Evolutionary conservation across 805 yeast species (phyloP).

Genomic region (Yamadazyma sp.): DNA sequence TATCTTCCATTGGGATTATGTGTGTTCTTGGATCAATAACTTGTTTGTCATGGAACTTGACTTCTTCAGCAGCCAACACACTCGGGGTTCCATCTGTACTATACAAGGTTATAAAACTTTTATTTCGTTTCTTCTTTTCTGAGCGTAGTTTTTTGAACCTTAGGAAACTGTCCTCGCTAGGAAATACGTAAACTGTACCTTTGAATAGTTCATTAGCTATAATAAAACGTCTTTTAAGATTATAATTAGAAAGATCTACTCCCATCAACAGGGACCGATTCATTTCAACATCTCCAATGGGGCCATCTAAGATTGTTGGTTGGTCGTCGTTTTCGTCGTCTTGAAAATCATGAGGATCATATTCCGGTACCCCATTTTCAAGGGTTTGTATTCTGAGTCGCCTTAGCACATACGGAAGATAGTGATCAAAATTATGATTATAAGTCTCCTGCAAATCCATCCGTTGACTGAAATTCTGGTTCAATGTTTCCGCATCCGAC

Average conservation of each 20-base stretch:
- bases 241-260: conserved; percentile 21
- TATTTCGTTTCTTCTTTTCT: conserved; percentile 21
- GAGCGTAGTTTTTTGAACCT: conserved; percentile 28
- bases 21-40: conserved; percentile 29
- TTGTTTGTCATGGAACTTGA: conserved; percentile 6
- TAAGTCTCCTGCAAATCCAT: conserved; percentile 37
- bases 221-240: conserved; percentile 29
- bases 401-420: conserved; percentile 39
- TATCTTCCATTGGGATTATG: conserved; percentile 32
- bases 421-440: conserved; percentile 37
- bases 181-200: conserved; percentile 28
- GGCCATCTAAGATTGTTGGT: conserved; percentile 22
- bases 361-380: neutral
- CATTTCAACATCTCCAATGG: conserved; percentile 9
- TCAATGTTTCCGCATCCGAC: conserved; percentile 40
- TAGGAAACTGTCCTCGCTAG: conserved; percentile 28
- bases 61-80: conserved; percentile 3
- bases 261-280: conserved; percentile 19
- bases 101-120: conserved; percentile 22
- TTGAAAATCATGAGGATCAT: neutral
- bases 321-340: conserved; percentile 18
- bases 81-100: conserved; percentile 22
- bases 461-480: conserved; percentile 21
- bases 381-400: conserved; percentile 22
- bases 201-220: conserved; percentile 36